Percentiles rank a stretch among this genome's conserved stretches.
Evolutionary conservation across 257 asterid genomes (phyloP).

Genomic region (Ilex asprella): DNA sequence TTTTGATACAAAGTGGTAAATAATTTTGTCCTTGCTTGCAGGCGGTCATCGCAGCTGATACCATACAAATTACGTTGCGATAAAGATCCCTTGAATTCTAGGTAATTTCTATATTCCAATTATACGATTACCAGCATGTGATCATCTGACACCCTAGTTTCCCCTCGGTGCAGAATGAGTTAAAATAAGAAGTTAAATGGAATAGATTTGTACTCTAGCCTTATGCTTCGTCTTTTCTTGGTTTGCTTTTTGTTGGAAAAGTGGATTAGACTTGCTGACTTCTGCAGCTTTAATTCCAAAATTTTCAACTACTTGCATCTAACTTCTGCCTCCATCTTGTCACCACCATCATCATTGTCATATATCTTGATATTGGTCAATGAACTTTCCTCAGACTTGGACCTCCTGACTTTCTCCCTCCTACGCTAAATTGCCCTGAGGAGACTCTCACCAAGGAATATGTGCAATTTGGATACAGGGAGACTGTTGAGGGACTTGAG

Average conservation of each 20-base stretch:
- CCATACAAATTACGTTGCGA: slow-evolving; percentile 82
- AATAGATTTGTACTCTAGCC: not conserved
- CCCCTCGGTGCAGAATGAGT: not conserved
- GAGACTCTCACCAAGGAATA: slow-evolving; percentile 83
- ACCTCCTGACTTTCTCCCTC: slow-evolving; percentile 93
- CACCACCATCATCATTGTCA: not conserved
- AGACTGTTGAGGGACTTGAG: slow-evolving; percentile 93
- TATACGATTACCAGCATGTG: not conserved
- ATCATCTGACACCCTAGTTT: not conserved
- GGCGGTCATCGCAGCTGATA: slow-evolving; percentile 60
- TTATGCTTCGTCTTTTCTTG: not conserved
- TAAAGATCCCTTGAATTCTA: slow-evolving; percentile 39
- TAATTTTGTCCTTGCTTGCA: slow-evolving; percentile 16
- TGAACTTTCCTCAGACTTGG: slow-evolving; percentile 63
- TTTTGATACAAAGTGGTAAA: too few species aligned
- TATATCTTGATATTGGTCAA: slow-evolving; percentile 5
- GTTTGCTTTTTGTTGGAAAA: not conserved
- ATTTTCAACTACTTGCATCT: too few species aligned
- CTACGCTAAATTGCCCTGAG: slow-evolving; percentile 80
- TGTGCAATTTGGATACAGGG: slow-evolving; percentile 84
- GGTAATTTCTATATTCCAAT: slow-evolving; percentile 22
- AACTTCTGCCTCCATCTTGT: too few species aligned
- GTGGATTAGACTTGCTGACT: too few species aligned
- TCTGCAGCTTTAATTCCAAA: too few species aligned
- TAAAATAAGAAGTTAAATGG: too few species aligned